Base-by-base conservation (phyloP, 495 filamentous ascomycete species). In the Hypoxylon cercidicola region DNA sequence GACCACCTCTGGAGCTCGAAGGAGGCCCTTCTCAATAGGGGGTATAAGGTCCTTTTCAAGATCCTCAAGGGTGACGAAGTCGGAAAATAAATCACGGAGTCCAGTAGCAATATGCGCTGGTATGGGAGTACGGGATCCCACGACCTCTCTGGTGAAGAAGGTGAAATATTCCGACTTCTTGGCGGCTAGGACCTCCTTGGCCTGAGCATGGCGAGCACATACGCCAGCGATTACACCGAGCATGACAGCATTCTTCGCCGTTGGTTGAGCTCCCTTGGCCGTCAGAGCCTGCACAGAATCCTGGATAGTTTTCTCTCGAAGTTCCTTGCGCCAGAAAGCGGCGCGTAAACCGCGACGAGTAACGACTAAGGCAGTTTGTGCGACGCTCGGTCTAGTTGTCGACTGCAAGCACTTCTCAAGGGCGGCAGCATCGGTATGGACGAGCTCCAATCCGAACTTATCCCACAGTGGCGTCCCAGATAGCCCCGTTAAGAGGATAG, bases 1-100 rank as follows among this genome's bases (percentile, higher is more conserved):
- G 11, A 96, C 88, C 32, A 98, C 88, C 72, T 99, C 95, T 0
- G 95, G 95, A 15, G 95, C 88, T 74, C 95, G 84, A 39, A 99
- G 75, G 37, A 99, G 85, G 1, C 90, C 88, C 74, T 96, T 96
- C 66, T 99, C 95, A 4, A 98, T 78, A 0, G 91, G 80, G 43
- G 95, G 92, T 20, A 93, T 79, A 32, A 97, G 60, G 37, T 95
- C 89, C 54, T 86, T 87, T 46, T 83, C 79, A 9, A 99, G 72
- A 55, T 97, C 93, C 39, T 91, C 90, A 8, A 85, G 72, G 1
- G 86, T 87, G n/a, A 91, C 79, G 64, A 95, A 97, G 7, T 78
- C 79, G 12, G 76, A 65, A 72, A 97, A 96, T 77, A 98, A 97
- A 69, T 97, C 93, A n/a, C 78, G 77, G 16, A 98, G 76, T 1